Base-by-base conservation (phyloP, 345 rosid genomes). In the Clausena lansium region DNA sequence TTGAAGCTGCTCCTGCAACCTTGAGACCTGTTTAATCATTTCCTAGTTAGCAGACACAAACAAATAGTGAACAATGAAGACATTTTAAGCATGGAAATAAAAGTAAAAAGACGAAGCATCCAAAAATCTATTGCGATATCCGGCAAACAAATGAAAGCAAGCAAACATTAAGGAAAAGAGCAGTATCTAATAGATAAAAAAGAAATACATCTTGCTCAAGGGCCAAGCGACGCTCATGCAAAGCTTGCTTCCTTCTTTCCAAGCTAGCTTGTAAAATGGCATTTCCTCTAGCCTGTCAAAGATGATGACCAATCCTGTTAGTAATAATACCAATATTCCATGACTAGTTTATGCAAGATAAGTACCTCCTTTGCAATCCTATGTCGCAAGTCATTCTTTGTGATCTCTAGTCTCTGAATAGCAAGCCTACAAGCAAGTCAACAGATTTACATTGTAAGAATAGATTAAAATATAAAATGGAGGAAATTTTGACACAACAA, bases 1-100 rank as follows among this genome's bases (percentile, higher is more conserved):
- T 87, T 96, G 99, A 84, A 96, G 87, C 90, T 96, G 98, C 88
- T 96, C 99, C 87, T 94, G 99, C 86, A 96, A 86, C 86, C 98
- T 88, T 71, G 97, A 89, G 8, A 96, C 98, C 99, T 94, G 78
- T 60, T 85, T 22, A 74, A 55, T 81, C 69, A 88, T 70, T 60
- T 60, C 75, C 59, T 59, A 80, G 72, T 80, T n/a, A 84, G n/a
- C 7, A 70, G 50, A 80, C 63, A 41, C 33, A 70, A 4, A 73
- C 11, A 57, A 25, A 35, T 30, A 24, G 11, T 7, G 59, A 73
- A 19, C 38, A 41, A 47, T 35, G 4, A 38, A 57, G 27, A 38
- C 45, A 64, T 64, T 47, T 30, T 72, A 70, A 52, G 19, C 55
- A 24, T 14, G 71, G 41, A 67, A 70, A 24, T n/a, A 32, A 74